Percentiles rank a stretch among this genome's conserved stretches.
Conservation (phyloP, 2,329 filamentous ascomycete genomes). For the Cordyceps militaris region DNA sequence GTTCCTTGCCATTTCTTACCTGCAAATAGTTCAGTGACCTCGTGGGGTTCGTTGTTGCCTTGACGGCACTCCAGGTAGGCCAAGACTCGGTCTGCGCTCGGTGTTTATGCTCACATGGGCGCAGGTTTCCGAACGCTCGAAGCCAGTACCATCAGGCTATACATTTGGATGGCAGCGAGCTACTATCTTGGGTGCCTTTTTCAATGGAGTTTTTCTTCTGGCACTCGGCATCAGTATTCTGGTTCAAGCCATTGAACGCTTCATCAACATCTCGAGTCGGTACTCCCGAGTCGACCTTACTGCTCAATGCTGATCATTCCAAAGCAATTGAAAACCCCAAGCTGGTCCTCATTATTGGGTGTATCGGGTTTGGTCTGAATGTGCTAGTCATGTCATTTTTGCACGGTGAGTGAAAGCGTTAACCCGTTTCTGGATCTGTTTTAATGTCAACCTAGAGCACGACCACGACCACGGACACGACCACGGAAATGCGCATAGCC, state of each 20-base stretch:
- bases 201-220: constrained; percentile 70
- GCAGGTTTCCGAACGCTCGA: constrained; percentile 49
- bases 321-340: constrained; percentile 57
- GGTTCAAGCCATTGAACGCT: constrained; percentile 66
- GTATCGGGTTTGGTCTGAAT: constrained; percentile 59
- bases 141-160: constrained; percentile 41
- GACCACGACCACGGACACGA: constrained; percentile 12
- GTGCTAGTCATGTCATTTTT: constrained; percentile 59
- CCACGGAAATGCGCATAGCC: constrained; percentile 21
- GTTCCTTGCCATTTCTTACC: constrained; percentile 1
- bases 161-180: constrained; percentile 73
- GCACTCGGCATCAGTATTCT: constrained; percentile 67
- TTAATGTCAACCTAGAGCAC: constrained; percentile 20
- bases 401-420: constrained; percentile 43
- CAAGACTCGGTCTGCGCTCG: background rate
- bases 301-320: constrained; percentile 4
- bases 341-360: constrained; percentile 62
- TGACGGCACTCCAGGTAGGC: constrained; percentile 55
- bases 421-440: background rate
- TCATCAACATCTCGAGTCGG: constrained; percentile 49
- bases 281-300: background rate
- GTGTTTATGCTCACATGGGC: background rate
- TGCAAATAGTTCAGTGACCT: constrained; percentile 57
- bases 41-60: constrained; percentile 59
- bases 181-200: constrained; percentile 68